A percentile compares a stretch with the other conserved stretches of the same genome.
Conservation (phyloP, 805 yeast genomes). For the Wickerhamiella cacticola region DNA sequence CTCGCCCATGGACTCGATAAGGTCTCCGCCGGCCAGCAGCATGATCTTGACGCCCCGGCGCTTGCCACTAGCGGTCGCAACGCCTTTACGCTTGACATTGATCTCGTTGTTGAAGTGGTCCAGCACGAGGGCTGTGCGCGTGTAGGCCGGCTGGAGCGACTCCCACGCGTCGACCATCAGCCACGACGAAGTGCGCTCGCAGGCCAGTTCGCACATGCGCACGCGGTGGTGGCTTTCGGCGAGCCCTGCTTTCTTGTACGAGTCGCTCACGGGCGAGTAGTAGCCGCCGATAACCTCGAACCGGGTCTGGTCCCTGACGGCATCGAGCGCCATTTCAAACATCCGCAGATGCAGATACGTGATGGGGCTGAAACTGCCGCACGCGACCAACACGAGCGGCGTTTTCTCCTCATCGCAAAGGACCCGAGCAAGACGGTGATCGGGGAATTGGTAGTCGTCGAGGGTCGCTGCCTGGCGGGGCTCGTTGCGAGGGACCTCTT, state of each 20-base stretch:
- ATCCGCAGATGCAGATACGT: constrained; percentile 89
- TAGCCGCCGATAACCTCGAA: constrained; percentile 95
- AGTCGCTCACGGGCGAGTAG: constrained; percentile 84
- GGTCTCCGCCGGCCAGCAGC: constrained; percentile 95
- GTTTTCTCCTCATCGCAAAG: constrained; percentile 62
- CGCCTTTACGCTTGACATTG: constrained; percentile 81
- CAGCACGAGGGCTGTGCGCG: constrained; percentile 86
- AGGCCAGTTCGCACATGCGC: constrained; percentile 95
- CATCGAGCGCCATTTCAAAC: constrained; percentile 98
- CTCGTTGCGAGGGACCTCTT: constrained; percentile 93
- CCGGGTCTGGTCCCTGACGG: constrained; percentile 78
- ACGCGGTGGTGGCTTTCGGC: constrained; percentile 86
- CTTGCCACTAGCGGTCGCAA: constrained; percentile 36
- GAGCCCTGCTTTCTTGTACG: constrained; percentile 83
- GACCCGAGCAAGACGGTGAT: constrained; percentile 65
- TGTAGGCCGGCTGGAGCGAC: constrained; percentile 76
- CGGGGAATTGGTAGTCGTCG: constrained; percentile 67
- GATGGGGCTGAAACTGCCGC: constrained; percentile 94
- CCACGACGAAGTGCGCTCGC: constrained; percentile 95
- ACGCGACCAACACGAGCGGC: constrained; percentile 90
- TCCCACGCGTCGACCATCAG: constrained; percentile 99
- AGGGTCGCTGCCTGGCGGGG: constrained; percentile 70
- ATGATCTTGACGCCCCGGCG: constrained; percentile 80
- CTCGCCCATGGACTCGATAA: constrained; percentile 98
- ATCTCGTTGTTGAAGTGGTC: constrained; percentile 96